These are phyloP conservation scores for Saccharomyces hybrid DNA, from an alignment of 1,139 yeast genomes.

Conservation along the genomic window DNA sequence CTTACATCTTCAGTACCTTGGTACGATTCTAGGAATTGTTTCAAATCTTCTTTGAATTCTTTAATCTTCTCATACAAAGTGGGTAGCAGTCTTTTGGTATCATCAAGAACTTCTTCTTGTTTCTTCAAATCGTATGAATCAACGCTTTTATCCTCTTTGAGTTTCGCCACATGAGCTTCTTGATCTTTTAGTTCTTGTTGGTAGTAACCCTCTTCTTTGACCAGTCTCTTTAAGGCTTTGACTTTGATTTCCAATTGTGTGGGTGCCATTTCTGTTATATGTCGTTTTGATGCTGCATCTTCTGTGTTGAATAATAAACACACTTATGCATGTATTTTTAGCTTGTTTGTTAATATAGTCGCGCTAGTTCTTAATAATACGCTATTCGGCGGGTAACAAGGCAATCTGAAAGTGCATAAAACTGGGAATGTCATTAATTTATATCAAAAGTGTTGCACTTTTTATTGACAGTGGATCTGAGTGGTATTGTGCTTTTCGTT, in stretches of 20 bases:
- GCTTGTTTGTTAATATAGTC: not conserved
- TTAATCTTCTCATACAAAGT: slow-evolving; percentile 48
- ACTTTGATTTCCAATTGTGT: slow-evolving; percentile 67
- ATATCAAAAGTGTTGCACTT: not conserved
- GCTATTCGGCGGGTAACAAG: not conserved
- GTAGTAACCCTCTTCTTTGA: slow-evolving; percentile 65
- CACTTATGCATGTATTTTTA: no score
- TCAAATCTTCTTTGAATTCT: slow-evolving; percentile 44
- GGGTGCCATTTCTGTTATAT: slow-evolving; percentile 51
- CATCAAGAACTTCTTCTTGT: slow-evolving; percentile 54
- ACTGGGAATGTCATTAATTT: not conserved
- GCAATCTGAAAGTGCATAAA: not conserved
- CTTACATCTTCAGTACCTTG: slow-evolving; percentile 37
- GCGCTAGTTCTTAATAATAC: not conserved
- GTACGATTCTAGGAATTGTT: slow-evolving; percentile 34
- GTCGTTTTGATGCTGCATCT: no score
- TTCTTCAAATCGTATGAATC: slow-evolving; percentile 72
- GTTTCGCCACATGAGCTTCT: slow-evolving; percentile 40
- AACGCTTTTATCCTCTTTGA: slow-evolving; percentile 36
- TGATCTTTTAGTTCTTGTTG: slow-evolving; percentile 59
- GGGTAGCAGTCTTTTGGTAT: slow-evolving; percentile 62
- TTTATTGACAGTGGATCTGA: not conserved
- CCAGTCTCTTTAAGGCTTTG: slow-evolving; percentile 62
- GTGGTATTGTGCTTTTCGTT: not conserved
- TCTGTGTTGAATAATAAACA: no score